These are phyloP conservation scores for Kluyveromyces aestuarii DNA, from an alignment of 805 yeast species.

Conservation along the genomic window DNA sequence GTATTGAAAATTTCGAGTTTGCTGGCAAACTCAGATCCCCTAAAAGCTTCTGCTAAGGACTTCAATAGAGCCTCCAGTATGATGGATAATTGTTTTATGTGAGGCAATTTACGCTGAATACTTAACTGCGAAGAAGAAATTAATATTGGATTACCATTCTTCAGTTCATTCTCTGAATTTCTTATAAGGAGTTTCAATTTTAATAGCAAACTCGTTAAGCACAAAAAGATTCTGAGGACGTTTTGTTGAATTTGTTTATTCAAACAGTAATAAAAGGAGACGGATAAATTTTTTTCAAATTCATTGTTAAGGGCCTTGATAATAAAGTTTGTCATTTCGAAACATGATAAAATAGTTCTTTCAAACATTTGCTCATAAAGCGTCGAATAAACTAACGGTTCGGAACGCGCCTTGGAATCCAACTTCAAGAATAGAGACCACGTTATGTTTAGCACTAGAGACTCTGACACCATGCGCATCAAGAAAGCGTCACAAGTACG, in stretches of 20 bases:
- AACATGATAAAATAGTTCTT: constrained; percentile 1
- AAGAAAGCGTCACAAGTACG: background rate
- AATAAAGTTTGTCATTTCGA: constrained; percentile 2
- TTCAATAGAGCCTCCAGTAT: background rate
- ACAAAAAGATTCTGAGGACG: background rate
- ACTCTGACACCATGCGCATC: background rate
- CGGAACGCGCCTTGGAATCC: background rate
- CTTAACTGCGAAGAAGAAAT: background rate
- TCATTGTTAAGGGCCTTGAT: background rate
- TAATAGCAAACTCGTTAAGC: background rate
- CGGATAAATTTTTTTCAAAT: background rate
- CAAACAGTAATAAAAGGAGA: background rate
- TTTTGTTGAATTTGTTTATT: background rate
- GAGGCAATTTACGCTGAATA: background rate
- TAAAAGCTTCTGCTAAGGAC: background rate
- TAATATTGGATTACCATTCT: background rate
- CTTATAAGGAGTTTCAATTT: background rate
- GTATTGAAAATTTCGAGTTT: background rate
- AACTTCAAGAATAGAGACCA: constrained; percentile 1
- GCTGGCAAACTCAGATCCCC: background rate
- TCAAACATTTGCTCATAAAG: background rate
- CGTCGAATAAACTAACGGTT: background rate
- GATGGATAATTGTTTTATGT: background rate
- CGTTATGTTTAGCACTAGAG: background rate
- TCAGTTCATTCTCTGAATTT: background rate